Conservation (phyloP, 495 filamentous ascomycete genomes). For the Aspergillus sclerotiicarbonarius region DNA sequence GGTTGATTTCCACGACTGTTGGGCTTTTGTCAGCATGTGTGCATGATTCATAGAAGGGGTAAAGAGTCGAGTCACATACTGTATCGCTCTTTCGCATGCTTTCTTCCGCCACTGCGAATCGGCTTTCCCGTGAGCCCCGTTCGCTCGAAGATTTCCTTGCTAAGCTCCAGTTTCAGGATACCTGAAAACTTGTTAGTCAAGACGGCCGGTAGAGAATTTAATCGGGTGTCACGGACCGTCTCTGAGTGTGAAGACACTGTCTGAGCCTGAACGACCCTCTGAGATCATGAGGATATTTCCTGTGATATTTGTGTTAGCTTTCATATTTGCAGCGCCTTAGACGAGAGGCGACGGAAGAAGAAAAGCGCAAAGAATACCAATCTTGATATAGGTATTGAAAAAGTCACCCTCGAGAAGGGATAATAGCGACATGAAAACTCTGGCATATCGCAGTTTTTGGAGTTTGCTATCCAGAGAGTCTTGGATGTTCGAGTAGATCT, state of each 20-base stretch:
- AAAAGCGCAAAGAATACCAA: conserved; percentile 29
- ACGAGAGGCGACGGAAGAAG: not conserved
- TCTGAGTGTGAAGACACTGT: conserved; percentile 72
- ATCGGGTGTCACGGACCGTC: conserved; percentile 53
- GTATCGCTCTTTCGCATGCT: conserved; percentile 60
- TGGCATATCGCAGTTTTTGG: conserved; percentile 54
- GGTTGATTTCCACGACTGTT: conserved; percentile 76
- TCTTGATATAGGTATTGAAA: conserved; percentile 83
- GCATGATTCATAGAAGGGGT: not conserved
- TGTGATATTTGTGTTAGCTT: conserved; percentile 26
- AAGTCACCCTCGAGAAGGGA: conserved; percentile 74
- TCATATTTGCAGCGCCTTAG: not conserved
- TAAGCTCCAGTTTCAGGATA: conserved; percentile 70
- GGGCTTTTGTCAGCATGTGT: not conserved
- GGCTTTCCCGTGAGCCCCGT: conserved; percentile 79
- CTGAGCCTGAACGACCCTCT: conserved; percentile 73
- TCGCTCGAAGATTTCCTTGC: conserved; percentile 81
- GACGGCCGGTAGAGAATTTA: not conserved
- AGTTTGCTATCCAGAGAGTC: conserved; percentile 48
- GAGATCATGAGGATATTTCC: conserved; percentile 91
- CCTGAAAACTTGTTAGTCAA: conserved; percentile 42
- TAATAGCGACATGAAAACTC: conserved; percentile 71
- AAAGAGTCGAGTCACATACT: conserved; percentile 40
- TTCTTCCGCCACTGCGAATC: conserved; percentile 54
- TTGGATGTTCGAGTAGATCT: conserved; percentile 57